These are phyloP conservation scores for Baudoinia panamericana DNA, from an alignment of 495 filamentous ascomycete genomes.

Conservation along the genomic window DNA sequence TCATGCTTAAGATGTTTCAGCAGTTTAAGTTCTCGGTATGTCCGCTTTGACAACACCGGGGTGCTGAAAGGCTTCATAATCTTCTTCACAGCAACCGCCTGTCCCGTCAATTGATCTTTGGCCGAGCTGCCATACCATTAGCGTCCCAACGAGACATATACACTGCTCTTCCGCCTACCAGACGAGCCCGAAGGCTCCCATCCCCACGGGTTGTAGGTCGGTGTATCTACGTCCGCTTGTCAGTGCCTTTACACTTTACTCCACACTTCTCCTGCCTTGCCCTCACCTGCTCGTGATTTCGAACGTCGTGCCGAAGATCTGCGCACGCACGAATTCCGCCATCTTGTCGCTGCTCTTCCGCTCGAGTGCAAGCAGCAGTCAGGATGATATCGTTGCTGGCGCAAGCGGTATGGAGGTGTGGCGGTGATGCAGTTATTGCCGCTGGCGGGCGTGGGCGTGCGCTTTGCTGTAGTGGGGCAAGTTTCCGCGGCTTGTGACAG, in stretches of 20 bases:
- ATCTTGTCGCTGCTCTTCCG: conserved; percentile 36
- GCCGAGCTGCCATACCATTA: conserved; percentile 53
- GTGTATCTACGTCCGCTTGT: conserved; percentile 54
- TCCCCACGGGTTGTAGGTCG: conserved; percentile 94
- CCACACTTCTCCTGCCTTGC: conserved; percentile 2
- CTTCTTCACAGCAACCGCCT: conserved; percentile 97
- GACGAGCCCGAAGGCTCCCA: conserved; percentile 96
- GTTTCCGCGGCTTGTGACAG: too few species aligned
- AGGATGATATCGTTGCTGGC: too few species aligned
- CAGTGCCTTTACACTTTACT: conserved; percentile 3
- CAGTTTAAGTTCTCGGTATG: conserved; percentile 93
- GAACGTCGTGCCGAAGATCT: conserved; percentile 99
- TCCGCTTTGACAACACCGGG: conserved; percentile 89
- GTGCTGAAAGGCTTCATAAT: conserved; percentile 99
- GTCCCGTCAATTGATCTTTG: conserved; percentile 88
- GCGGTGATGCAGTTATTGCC: too few species aligned
- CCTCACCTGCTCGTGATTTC: conserved; percentile 95
- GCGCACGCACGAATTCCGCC: conserved; percentile 97
- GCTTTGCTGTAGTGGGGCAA: too few species aligned
- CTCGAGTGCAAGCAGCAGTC: conserved; percentile 4
- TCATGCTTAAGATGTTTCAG: conserved; percentile 94
- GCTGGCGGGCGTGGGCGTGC: too few species aligned
- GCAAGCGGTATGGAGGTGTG: too few species aligned
- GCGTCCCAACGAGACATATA: neutral
- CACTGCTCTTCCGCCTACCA: conserved; percentile 48